Evolutionary conservation across 441 rosid genomes (phyloP), one percentile per base, ranked within the genome.

Genomic region (Erysimum pusillum): DNA sequence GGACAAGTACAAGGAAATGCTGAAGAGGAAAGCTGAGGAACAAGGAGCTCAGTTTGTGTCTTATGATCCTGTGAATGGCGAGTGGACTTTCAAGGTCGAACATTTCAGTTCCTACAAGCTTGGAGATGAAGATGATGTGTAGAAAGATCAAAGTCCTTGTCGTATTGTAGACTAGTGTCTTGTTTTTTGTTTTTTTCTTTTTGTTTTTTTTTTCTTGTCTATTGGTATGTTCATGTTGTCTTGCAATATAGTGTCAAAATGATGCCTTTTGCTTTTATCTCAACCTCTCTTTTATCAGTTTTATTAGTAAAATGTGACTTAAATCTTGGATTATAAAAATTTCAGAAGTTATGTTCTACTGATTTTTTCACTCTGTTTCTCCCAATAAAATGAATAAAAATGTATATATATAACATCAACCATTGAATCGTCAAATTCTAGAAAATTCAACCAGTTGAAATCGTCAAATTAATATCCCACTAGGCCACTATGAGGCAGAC

Each of bases 21-120:
- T 96, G 35, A 90, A 85, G 88, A 86, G 79, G 84, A 96, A 94
- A 88, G 92, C 91, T 0, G 92, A 81, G 64, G 98, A 94, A 45
- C 97, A 96, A 84, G 99, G 95, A 45, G 98, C 98, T 3, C 85
- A 90, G 76, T 96, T 92, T 62, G 80, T 94, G 69, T 96, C 97
- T 4, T 96, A 88, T 75, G 98, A 96, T 73, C 79, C 96, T 13
- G 60, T 85, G 12, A 88, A 83, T 41, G 98, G 98, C 39, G 97
- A 89, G 80, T 96, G 99, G 99, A 92, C 82, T 85, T 96, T 96
- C 72, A 89, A 79, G 84, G 98, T 94, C 38, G 79, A 82, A 18
- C 98, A 94, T 84, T 96, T 96, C 81, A 96, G 99, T 76, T 79
- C 46, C 46, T 91, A 94, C 85, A 76, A 71, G 85, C 79, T 93